phyloP scores from a whole-genome alignment of 2,329 filamentous ascomycete genomes.

The Eutypa lata region DNA sequence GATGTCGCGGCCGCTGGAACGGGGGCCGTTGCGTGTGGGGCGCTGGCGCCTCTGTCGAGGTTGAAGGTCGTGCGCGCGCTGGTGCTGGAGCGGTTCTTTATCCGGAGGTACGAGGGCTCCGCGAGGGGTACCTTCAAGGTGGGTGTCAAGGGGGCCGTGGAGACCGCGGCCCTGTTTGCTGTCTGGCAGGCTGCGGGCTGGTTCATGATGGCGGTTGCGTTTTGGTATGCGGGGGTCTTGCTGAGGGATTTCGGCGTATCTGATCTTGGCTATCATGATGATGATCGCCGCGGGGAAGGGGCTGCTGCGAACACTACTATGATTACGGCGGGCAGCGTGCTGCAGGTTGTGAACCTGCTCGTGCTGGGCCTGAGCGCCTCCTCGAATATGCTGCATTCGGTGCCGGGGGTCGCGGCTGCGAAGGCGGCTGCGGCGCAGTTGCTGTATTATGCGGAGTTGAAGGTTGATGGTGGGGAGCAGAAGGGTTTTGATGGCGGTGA shows the following conservation, averaged over 20 bases:
- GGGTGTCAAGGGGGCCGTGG: slow-evolving; percentile 64
- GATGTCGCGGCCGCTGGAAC: slow-evolving; percentile 61
- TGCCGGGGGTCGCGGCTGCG: slow-evolving; percentile 78
- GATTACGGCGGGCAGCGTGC: slow-evolving; percentile 53
- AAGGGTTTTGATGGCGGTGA: background rate
- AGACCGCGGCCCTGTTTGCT: slow-evolving; percentile 70
- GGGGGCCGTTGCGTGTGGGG: slow-evolving; percentile 66
- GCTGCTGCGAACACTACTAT: background rate
- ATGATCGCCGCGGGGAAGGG: background rate
- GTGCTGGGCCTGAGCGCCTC: slow-evolving; percentile 79
- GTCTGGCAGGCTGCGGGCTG: slow-evolving; percentile 70
- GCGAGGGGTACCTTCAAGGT: slow-evolving; percentile 51
- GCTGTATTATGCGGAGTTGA: slow-evolving; percentile 64
- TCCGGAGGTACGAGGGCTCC: slow-evolving; percentile 55
- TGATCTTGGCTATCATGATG: no score
- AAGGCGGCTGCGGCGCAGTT: slow-evolving; percentile 71
- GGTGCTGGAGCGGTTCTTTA: slow-evolving; percentile 71
- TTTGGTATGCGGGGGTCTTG: slow-evolving; percentile 75
- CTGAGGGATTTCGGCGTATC: slow-evolving; percentile 49
- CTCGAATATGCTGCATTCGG: slow-evolving; percentile 64
- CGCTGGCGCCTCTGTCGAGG: slow-evolving; percentile 56
- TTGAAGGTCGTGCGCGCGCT: slow-evolving; percentile 76
- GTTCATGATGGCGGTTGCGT: slow-evolving; percentile 74
- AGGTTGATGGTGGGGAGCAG: slow-evolving; percentile 55
- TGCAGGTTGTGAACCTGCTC: slow-evolving; percentile 77